Percentiles rank a stretch among this genome's conserved stretches.
Evolutionary conservation across 257 asterid species (phyloP).

Genomic region (Gentiana straminea): DNA sequence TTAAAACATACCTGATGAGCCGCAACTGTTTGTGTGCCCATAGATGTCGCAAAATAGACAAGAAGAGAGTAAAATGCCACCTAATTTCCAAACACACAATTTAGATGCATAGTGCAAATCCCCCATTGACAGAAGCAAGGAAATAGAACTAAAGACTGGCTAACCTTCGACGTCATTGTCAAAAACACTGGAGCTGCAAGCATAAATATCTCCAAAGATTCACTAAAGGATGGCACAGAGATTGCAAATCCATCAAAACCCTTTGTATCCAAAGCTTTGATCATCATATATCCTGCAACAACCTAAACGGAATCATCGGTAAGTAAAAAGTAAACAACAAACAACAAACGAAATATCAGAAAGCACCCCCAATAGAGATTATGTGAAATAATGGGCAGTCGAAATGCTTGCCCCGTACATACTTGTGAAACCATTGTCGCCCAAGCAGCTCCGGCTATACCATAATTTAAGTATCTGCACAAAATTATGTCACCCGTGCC

Average conservation of each 20-base stretch:
- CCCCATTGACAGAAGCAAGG: conserved; percentile 3
- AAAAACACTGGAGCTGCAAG: conserved; percentile 93
- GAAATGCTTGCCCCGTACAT: conserved; percentile 5
- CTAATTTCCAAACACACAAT: conserved; percentile 22
- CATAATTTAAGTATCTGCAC: conserved; percentile 72
- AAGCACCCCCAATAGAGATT: conserved; percentile 5
- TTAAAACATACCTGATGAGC: conserved; percentile 73
- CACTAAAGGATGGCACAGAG: conserved; percentile 61
- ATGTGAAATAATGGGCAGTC: too few relatives aligned
- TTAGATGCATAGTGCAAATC: conserved; percentile 16
- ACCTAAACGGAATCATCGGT: conserved; percentile 37
- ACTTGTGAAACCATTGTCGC: conserved; percentile 98
- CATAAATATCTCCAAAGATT: conserved; percentile 57
- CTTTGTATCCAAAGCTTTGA: conserved; percentile 58
- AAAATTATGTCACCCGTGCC: conserved; percentile 78
- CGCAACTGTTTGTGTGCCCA: conserved; percentile 67
- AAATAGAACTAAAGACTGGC: conserved; percentile 14
- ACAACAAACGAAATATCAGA: background rate
- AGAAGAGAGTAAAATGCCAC: conserved; percentile 79
- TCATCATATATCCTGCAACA: conserved; percentile 92
- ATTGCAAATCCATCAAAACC: conserved; percentile 80
- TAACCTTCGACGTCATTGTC: conserved; percentile 92
- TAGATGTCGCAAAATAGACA: conserved; percentile 84
- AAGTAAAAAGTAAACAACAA: conserved; percentile 5
- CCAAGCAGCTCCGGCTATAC: conserved; percentile 99